These are phyloP conservation scores for Akebia trifoliata DNA, from an alignment of 164 flowering plant genomes.

Conservation along the genomic window DNA sequence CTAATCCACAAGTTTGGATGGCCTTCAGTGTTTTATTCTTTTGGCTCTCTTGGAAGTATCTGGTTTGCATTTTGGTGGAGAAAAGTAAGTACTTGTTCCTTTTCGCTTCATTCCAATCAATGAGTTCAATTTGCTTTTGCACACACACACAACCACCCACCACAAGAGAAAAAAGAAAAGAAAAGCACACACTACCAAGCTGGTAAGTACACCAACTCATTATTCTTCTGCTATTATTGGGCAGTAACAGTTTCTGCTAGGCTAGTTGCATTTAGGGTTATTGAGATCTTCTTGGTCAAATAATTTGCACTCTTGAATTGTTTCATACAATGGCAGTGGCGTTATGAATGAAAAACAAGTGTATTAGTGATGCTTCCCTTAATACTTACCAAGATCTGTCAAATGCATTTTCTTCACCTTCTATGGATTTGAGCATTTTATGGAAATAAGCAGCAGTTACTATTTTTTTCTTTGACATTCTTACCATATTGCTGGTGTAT, in stretches of 20 bases:
- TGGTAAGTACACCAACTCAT: no score
- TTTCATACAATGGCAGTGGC: background rate
- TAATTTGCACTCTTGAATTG: no score
- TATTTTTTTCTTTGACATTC: background rate
- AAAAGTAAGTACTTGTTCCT: conserved; percentile 46
- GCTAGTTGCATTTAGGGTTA: background rate
- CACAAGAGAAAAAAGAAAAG: no score
- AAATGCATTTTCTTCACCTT: background rate
- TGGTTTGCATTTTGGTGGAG: conserved; percentile 91
- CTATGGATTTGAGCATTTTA: background rate
- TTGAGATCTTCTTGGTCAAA: background rate
- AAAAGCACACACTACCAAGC: background rate
- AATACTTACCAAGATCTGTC: background rate
- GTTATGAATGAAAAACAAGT: background rate
- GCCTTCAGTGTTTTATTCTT: conserved; percentile 94
- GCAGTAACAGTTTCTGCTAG: background rate
- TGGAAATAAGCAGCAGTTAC: conserved; percentile 1
- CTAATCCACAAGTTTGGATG: conserved; percentile 88
- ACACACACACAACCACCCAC: background rate
- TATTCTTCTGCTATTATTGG: background rate
- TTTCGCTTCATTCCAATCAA: background rate
- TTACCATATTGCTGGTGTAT: background rate
- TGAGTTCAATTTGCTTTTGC: background rate
- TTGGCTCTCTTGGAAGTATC: conserved; percentile 93
- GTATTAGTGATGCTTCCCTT: background rate